phyloP scores from a whole-genome alignment of 1,284 basidiomycete species.

The Tausonia pullulans region DNA sequence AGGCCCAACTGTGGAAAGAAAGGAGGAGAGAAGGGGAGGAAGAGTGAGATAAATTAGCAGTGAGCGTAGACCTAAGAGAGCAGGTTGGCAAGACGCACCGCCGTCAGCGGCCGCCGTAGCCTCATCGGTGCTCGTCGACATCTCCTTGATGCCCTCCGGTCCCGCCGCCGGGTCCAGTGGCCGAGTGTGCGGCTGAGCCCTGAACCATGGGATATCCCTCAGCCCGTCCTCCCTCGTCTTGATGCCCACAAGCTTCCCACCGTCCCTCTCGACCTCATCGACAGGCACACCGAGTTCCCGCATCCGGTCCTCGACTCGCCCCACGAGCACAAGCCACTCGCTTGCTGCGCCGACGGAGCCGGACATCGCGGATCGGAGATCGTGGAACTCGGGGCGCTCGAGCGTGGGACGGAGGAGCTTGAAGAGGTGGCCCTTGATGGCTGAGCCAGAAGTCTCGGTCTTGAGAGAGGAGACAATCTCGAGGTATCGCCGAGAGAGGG shows the following conservation, averaged over 20 bases:
- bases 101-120: not conserved
- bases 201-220: slow-evolving; percentile 9
- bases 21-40: not conserved
- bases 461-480: slow-evolving; percentile 60
- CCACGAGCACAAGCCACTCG: slow-evolving; percentile 50
- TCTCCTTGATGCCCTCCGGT: not conserved
- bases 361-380: slow-evolving; percentile 26
- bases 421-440: slow-evolving; percentile 87
- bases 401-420: slow-evolving; percentile 77
- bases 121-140: not conserved
- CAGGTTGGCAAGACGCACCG: not conserved
- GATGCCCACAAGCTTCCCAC: too few relatives aligned
- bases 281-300: slow-evolving; percentile 35
- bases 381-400: slow-evolving; percentile 26
- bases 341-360: slow-evolving; percentile 36
- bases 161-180: not conserved
- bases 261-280: too few relatives aligned
- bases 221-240: not conserved
- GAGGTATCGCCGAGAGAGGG: slow-evolving; percentile 76
- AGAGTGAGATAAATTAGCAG: not conserved
- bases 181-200: slow-evolving; percentile 15
- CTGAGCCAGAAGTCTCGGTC: slow-evolving; percentile 61
- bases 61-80: too few relatives aligned
- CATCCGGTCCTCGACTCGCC: slow-evolving; percentile 55
- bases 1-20: not conserved